phyloP scores from a whole-genome alignment of 495 filamentous ascomycete species.

The Hypoxylon intermedium region DNA sequence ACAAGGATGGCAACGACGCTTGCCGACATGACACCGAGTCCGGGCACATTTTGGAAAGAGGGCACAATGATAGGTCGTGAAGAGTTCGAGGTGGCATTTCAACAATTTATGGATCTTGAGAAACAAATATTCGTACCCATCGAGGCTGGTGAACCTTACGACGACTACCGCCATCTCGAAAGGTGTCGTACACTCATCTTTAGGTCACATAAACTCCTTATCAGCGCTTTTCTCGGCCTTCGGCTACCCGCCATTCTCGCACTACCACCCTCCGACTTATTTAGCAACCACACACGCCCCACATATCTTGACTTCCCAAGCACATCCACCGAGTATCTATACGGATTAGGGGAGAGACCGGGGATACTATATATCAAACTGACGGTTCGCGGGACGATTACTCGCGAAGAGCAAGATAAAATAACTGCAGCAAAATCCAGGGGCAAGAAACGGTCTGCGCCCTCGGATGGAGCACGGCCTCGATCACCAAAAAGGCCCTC shows the following conservation, averaged over 20 bases:
- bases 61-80: no score
- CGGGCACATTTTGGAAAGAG: no score
- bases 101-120: slow-evolving; percentile 8
- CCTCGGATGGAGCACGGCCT: not conserved
- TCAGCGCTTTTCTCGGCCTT: slow-evolving; percentile 7
- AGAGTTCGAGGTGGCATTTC: not conserved
- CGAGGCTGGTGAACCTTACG: no score
- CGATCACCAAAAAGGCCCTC: not conserved
- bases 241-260: not conserved
- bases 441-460: not conserved
- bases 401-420: not conserved
- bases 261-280: not conserved
- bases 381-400: slow-evolving; percentile 18
- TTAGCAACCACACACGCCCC: slow-evolving; percentile 15
- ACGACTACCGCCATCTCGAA: no score
- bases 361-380: slow-evolving; percentile 20
- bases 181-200: not conserved
- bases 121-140: no score
- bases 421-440: not conserved
- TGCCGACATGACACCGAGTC: no score
- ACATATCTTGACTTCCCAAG: slow-evolving; percentile 29
- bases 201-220: slow-evolving; percentile 3
- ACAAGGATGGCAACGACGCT: no score
- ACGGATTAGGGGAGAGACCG: slow-evolving; percentile 19
- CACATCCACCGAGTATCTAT: slow-evolving; percentile 5